Conservation (phyloP, 129 eudicot genomes). For the Deinandra increscens region DNA sequence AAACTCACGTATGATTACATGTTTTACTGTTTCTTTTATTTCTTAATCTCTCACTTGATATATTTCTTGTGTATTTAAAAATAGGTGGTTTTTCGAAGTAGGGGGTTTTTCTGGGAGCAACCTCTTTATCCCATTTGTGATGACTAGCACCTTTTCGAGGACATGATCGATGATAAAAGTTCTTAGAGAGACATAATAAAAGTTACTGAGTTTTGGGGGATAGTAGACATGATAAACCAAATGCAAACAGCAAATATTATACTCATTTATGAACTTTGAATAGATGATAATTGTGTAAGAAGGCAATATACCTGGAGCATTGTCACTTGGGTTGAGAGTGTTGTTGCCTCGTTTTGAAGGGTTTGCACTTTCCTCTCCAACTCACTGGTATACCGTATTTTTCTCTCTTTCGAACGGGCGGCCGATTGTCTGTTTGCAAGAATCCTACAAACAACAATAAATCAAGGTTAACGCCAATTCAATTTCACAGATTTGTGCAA, state of each 20-base stretch:
- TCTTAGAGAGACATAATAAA: too few species aligned
- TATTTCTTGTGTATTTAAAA: too few species aligned
- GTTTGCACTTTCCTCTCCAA: slow-evolving; percentile 95
- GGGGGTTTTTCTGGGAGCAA: too few species aligned
- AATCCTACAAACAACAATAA: slow-evolving; percentile 48
- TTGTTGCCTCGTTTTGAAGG: slow-evolving; percentile 89
- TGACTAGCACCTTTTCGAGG: too few species aligned
- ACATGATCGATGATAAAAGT: too few species aligned
- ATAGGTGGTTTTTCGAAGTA: too few species aligned
- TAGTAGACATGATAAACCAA: too few species aligned
- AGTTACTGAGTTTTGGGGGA: too few species aligned
- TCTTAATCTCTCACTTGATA: too few species aligned
- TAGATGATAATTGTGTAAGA: not conserved
- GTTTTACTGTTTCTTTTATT: too few species aligned
- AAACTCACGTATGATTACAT: too few species aligned
- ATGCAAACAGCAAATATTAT: not conserved
- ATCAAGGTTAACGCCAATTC: not conserved
- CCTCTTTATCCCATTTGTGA: too few species aligned
- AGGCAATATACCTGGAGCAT: slow-evolving; percentile 60
- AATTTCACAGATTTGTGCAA: not conserved
- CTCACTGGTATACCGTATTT: slow-evolving; percentile 67
- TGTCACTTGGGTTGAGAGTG: slow-evolving; percentile 83
- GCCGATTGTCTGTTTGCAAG: slow-evolving; percentile 95
- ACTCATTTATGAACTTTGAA: not conserved
- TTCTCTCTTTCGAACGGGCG: slow-evolving; percentile 90